Evolutionary conservation across 148 eudicot genomes (phyloP).

Genomic region (Salicornia ramosissima): DNA sequence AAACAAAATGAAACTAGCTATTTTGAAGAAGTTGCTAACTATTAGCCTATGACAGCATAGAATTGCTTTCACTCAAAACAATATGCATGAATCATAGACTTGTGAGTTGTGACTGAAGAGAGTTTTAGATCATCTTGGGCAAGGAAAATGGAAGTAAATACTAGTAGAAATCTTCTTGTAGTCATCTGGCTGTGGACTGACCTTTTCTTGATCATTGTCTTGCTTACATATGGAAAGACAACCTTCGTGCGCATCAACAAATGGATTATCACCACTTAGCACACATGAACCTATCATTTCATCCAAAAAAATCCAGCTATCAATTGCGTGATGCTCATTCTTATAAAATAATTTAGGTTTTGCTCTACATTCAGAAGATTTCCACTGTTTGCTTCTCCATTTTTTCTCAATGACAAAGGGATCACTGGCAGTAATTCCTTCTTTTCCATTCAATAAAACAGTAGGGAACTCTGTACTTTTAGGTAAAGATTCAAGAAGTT

Average conservation of each 20-base stretch:
- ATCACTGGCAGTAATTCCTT: slow-evolving; percentile 9
- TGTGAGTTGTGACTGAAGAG: background rate
- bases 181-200: slow-evolving; percentile 28
- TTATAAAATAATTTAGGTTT: slow-evolving; percentile 20
- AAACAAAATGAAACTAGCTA: background rate
- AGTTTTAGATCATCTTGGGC: background rate
- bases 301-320: slow-evolving; percentile 61
- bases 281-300: slow-evolving; percentile 45
- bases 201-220: slow-evolving; percentile 33
- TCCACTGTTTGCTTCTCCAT: slow-evolving; percentile 22
- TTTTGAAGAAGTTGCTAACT: background rate
- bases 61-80: background rate
- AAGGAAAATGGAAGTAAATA: background rate
- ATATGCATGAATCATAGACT: background rate
- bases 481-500: slow-evolving; percentile 25
- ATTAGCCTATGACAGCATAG: background rate
- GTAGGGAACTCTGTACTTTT: slow-evolving; percentile 8
- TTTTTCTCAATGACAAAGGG: slow-evolving; percentile 20
- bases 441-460: slow-evolving; percentile 16
- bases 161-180: slow-evolving; percentile 15
- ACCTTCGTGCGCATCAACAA: slow-evolving; percentile 34
- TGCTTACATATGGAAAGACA: slow-evolving; percentile 27
- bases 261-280: slow-evolving; percentile 41
- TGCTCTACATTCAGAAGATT: slow-evolving; percentile 22
- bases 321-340: slow-evolving; percentile 21